Evolutionary conservation across 345 rosid genomes (phyloP).

Genomic region (Corchorus olitorius): DNA sequence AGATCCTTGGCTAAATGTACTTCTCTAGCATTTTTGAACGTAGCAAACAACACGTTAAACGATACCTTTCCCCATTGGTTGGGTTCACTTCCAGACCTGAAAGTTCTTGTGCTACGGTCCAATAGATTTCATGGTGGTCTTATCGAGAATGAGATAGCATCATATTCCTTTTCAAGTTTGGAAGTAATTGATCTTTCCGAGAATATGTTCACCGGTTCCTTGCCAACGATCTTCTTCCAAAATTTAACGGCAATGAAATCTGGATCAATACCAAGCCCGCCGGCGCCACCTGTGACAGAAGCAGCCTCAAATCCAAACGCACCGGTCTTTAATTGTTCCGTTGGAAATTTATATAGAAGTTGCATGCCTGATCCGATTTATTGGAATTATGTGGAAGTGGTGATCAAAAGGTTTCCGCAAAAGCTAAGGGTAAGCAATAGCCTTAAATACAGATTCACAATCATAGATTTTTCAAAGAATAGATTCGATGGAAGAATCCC

Average conservation of each 20-base stretch:
- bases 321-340: too few relatives aligned
- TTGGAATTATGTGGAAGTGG: neutral
- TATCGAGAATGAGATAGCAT: neutral
- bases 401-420: neutral
- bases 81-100: neutral
- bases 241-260: neutral
- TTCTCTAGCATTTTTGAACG: neutral
- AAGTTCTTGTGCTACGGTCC: neutral
- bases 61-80: conserved; percentile 26
- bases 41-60: conserved; percentile 16
- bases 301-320: too few relatives aligned
- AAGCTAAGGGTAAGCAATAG: neutral
- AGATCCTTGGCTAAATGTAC: conserved; percentile 16
- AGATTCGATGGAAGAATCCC: neutral
- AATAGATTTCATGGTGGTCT: conserved; percentile 25
- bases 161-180: neutral
- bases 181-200: neutral
- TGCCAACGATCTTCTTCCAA: neutral
- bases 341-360: too few relatives aligned
- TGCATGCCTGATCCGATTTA: too few relatives aligned
- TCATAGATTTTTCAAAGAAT: neutral
- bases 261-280: neutral
- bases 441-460: neutral
- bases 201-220: conserved; percentile 11
- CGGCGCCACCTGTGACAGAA: too few relatives aligned